phyloP scores from a whole-genome alignment of 768 basidiomycete species.

The Rhizopogon rudus region DNA sequence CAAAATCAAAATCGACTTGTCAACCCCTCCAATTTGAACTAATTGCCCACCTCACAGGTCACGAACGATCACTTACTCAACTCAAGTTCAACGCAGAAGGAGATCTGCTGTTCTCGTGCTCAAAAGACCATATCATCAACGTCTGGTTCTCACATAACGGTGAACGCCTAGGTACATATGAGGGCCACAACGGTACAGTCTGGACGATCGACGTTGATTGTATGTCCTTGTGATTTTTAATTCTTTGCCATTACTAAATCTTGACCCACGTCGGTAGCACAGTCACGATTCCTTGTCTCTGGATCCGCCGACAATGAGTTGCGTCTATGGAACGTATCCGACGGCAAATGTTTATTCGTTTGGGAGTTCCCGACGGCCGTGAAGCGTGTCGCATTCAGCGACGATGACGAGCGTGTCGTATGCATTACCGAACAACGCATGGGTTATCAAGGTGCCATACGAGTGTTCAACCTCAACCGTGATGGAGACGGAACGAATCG shows the following conservation, averaged over 20 bases:
- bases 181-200: slow-evolving; percentile 92
- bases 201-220: slow-evolving; percentile 98
- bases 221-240: slow-evolving; percentile 36
- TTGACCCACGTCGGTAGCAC: slow-evolving; percentile 40
- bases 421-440: slow-evolving; percentile 97
- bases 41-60: slow-evolving; percentile 49
- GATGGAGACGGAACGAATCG: slow-evolving; percentile 79
- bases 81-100: slow-evolving; percentile 97
- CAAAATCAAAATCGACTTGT: slow-evolving; percentile 16
- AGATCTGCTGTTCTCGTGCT: slow-evolving; percentile 91
- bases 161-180: slow-evolving; percentile 93
- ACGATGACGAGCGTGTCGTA: slow-evolving; percentile 76
- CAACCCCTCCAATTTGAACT: background rate
- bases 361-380: slow-evolving; percentile 99
- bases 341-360: slow-evolving; percentile 81
- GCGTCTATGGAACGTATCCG: slow-evolving; percentile 83
- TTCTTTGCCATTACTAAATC: background rate
- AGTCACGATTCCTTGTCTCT: slow-evolving; percentile 79
- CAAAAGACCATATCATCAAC: slow-evolving; percentile 93
- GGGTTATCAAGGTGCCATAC: slow-evolving; percentile 87
- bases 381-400: slow-evolving; percentile 90
- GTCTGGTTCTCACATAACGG: slow-evolving; percentile 98
- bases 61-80: slow-evolving; percentile 96
- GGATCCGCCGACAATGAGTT: slow-evolving; percentile 91
- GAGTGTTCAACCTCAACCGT: slow-evolving; percentile 83